Evolutionary conservation across 495 filamentous ascomycete genomes (phyloP).

Genomic region (Melanomma pulvis-pyrius): DNA sequence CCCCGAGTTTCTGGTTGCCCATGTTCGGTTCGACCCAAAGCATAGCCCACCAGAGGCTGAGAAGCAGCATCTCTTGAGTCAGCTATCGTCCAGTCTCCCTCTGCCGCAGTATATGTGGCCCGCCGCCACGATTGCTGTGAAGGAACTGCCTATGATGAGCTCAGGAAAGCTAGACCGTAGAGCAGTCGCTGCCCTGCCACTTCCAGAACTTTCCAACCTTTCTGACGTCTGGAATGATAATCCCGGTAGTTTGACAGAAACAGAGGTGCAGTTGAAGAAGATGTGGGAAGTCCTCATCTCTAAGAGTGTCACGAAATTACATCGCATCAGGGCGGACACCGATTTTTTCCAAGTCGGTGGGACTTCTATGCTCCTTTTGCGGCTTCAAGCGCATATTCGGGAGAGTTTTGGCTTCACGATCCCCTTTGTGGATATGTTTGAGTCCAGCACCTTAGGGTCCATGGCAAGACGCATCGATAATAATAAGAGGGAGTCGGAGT

Average conservation of each 20-base stretch:
- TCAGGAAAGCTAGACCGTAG: neutral
- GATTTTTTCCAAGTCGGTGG: constrained; percentile 12
- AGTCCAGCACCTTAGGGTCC: neutral
- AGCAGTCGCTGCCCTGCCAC: neutral
- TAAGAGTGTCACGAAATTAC: neutral
- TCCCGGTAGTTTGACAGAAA: neutral
- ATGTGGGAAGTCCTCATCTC: neutral
- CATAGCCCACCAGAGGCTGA: neutral
- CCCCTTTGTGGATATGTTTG: neutral
- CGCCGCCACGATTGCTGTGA: neutral
- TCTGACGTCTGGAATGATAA: neutral
- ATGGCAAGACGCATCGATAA: neutral
- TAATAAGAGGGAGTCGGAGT: neutral
- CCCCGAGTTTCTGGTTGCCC: neutral
- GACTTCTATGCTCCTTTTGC: neutral
- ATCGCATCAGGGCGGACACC: neutral
- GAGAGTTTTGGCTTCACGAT: neutral
- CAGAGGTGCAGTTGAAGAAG: too few species aligned
- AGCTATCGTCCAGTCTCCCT: neutral
- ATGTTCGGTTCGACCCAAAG: neutral
- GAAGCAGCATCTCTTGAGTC: neutral
- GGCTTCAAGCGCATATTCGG: neutral
- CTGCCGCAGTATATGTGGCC: constrained; percentile 7
- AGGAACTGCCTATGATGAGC: neutral
- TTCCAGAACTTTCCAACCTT: too few species aligned